Evolutionary conservation across 2,329 filamentous ascomycete genomes (phyloP).

Genomic region (Penicillium griseofulvum): DNA sequence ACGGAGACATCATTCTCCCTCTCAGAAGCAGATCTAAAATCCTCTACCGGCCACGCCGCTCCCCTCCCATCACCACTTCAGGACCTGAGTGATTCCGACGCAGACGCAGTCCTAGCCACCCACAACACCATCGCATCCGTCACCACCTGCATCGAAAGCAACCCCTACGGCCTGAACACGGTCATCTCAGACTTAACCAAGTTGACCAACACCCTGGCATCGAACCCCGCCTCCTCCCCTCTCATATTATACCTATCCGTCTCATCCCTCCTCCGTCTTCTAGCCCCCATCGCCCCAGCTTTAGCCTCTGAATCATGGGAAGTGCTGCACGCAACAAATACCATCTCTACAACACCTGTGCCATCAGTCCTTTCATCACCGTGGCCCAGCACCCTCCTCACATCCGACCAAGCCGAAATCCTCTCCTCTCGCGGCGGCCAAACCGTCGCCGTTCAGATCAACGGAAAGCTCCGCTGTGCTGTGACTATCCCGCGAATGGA

Average conservation of each 20-base stretch:
- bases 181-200: slow-evolving; percentile 79
- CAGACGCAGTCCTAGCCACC: slow-evolving; percentile 60
- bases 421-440: slow-evolving; percentile 51
- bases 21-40: slow-evolving; percentile 18
- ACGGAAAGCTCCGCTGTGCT: slow-evolving; percentile 72
- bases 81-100: slow-evolving; percentile 36
- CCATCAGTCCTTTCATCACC: slow-evolving; percentile 45
- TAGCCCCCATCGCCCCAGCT: slow-evolving; percentile 77
- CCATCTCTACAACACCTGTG: slow-evolving; percentile 9
- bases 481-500: slow-evolving; percentile 61
- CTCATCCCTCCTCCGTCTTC: slow-evolving; percentile 64
- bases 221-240: slow-evolving; percentile 44
- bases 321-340: slow-evolving; percentile 44
- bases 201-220: slow-evolving; percentile 67
- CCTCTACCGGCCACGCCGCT: slow-evolving; percentile 22
- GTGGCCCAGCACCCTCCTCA: slow-evolving; percentile 58
- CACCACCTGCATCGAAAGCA: slow-evolving; percentile 64
- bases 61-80: slow-evolving; percentile 29
- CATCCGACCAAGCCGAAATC: slow-evolving; percentile 39
- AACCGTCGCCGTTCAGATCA: slow-evolving; percentile 67
- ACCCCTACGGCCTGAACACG: slow-evolving; percentile 77
- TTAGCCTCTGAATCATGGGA: slow-evolving; percentile 80
- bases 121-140: slow-evolving; percentile 68
- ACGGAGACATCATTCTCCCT: slow-evolving; percentile 21
- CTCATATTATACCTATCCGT: slow-evolving; percentile 45